Evolutionary conservation across 495 filamentous ascomycete species (phyloP), one percentile per base, ranked within the genome.

Genomic region (Daldinia caldariorum): DNA sequence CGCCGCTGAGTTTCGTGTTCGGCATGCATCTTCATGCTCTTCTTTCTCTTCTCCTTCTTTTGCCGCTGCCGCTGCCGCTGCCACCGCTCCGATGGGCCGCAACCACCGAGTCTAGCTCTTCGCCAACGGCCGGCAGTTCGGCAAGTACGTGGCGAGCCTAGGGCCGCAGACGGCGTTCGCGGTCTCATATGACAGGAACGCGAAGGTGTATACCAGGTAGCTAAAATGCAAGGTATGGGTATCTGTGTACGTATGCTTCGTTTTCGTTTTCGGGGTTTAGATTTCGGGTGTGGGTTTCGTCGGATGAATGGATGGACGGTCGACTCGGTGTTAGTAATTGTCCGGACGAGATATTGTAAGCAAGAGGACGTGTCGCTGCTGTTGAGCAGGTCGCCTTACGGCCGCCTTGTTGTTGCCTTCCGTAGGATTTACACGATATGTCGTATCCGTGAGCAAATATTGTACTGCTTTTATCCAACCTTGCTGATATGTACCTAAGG

Each of bases 41-140:
- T 26, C 26, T 3, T 26, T 26, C 26, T 26, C 26, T 26, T 26
- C 3, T 26, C 3, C 26, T 10, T 2, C 3, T 6, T n/a, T 16
- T 16, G 38, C 38, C 1, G 38, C 38, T 34, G 74, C 4, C 74
- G 78, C 39, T 90, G 87, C 66, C 80, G 87, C 5, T 84, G 79
- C 5, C 84, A 26, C 26, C 26, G 26, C 26, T 3, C 26, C 26
- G n/a, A n/a, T n/a, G n/a, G n/a, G n/a, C n/a, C n/a, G n/a, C n/a
- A n/a, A n/a, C n/a, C n/a, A n/a, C n/a, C 3, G 26, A 26, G 26
- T 26, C 26, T 3, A 87, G 80, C 74, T 92, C 20, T 94, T 81
- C 70, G 88, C 93, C 34, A 92, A 93, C 76, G 91, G 91, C 4
- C 92, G 85, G 73, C 89, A 92, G 79, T 92, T 89, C 69, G 91